These are phyloP conservation scores for Tuber melanosporum DNA, from an alignment of 495 filamentous ascomycete species.

Conservation along the genomic window DNA sequence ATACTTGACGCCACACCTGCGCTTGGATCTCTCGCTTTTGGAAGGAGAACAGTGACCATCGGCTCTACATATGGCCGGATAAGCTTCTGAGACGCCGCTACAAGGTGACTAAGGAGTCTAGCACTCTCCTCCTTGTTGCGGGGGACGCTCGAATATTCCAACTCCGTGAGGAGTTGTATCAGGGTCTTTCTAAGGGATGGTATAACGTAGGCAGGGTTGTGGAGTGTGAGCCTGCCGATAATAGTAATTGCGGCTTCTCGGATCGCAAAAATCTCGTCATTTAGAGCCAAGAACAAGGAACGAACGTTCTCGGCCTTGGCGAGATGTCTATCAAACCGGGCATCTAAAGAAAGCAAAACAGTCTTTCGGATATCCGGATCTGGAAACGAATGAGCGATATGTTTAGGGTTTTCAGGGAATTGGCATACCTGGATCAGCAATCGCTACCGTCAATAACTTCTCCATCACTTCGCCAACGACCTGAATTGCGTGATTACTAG, in stretches of 20 bases:
- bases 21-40: slow-evolving; percentile 75
- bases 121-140: slow-evolving; percentile 94
- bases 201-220: slow-evolving; percentile 96
- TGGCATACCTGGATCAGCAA: slow-evolving; percentile 63
- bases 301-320: slow-evolving; percentile 94
- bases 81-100: slow-evolving; percentile 79
- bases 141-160: slow-evolving; percentile 89
- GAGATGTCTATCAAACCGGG: slow-evolving; percentile 89
- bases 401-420: neutral
- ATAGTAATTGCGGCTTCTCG: slow-evolving; percentile 92
- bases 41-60: slow-evolving; percentile 81
- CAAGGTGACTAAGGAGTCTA: slow-evolving; percentile 82
- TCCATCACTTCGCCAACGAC: slow-evolving; percentile 97
- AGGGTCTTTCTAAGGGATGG: slow-evolving; percentile 87
- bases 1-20: slow-evolving; percentile 84
- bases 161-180: slow-evolving; percentile 89
- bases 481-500: slow-evolving; percentile 89
- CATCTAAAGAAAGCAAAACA: slow-evolving; percentile 79
- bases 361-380: slow-evolving; percentile 81
- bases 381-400: slow-evolving; percentile 9
- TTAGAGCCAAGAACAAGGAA: slow-evolving; percentile 90
- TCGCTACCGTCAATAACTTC: slow-evolving; percentile 85
- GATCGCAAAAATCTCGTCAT: slow-evolving; percentile 85
- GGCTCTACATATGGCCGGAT: slow-evolving; percentile 95
- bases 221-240: slow-evolving; percentile 80